phyloP scores from a whole-genome alignment of 805 yeast genomes.

The Kluyveromyces aestuarii region DNA sequence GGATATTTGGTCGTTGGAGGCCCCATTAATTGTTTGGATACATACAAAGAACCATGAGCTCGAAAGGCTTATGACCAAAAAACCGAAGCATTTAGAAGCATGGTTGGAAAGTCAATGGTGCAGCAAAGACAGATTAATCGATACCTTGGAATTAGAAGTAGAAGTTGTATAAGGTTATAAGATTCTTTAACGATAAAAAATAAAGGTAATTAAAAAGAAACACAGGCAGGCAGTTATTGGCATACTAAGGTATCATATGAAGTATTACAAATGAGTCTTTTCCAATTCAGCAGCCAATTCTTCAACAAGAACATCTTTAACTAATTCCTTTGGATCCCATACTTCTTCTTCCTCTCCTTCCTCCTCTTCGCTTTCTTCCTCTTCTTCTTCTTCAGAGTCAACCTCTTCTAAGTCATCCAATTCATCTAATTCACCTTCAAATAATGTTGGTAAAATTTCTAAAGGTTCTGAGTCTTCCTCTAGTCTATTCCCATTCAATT shows the following conservation, averaged over 20 bases:
- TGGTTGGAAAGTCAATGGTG: slow-evolving; percentile 74
- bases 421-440: slow-evolving; percentile 85
- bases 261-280: slow-evolving; percentile 37
- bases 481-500: slow-evolving; percentile 88
- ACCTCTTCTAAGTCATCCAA: slow-evolving; percentile 89
- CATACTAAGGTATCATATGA: background rate
- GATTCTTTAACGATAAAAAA: background rate
- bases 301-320: slow-evolving; percentile 30
- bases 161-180: background rate
- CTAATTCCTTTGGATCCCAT: slow-evolving; percentile 44
- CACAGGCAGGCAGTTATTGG: background rate
- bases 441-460: slow-evolving; percentile 49
- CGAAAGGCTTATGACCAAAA: slow-evolving; percentile 40
- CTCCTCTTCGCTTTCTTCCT: slow-evolving; percentile 31
- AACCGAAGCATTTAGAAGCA: slow-evolving; percentile 49
- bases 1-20: slow-evolving; percentile 14
- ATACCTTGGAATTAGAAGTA: slow-evolving; percentile 25
- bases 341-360: slow-evolving; percentile 29
- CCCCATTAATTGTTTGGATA: slow-evolving; percentile 34
- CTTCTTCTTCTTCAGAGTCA: slow-evolving; percentile 50
- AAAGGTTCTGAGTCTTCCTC: slow-evolving; percentile 77
- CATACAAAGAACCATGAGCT: slow-evolving; percentile 38
- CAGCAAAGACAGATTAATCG: slow-evolving; percentile 50
- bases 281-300: slow-evolving; percentile 51
- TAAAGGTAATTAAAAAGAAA: background rate